These are phyloP conservation scores for Miscanthus sacchariflorus DNA, from an alignment of 202 grass and related monocot species.

Conservation along the genomic window DNA sequence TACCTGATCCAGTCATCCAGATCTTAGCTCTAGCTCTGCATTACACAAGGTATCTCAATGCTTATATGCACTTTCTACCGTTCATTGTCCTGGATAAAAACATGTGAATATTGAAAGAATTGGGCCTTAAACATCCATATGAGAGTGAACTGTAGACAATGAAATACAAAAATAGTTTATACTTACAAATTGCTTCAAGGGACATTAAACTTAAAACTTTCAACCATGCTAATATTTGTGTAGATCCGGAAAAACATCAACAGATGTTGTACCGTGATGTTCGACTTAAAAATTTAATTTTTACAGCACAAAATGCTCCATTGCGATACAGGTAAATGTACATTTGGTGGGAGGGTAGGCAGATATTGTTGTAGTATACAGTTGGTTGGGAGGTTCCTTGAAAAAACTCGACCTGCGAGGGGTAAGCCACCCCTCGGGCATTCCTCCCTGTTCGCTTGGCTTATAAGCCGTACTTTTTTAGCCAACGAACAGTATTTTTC, in stretches of 20 bases:
- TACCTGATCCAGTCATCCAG: constrained; percentile 20
- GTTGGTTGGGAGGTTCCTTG: not conserved
- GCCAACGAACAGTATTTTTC: too few species aligned
- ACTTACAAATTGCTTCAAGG: constrained; percentile 10
- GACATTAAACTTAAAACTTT: not conserved
- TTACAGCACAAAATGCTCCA: constrained; percentile 4
- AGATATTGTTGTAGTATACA: not conserved
- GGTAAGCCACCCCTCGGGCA: too few species aligned
- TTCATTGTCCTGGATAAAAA: not conserved
- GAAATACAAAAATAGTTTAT: not conserved
- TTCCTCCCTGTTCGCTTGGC: too few species aligned
- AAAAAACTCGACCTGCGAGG: too few species aligned
- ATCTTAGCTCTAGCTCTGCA: constrained; percentile 16
- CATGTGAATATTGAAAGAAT: not conserved
- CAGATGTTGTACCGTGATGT: not conserved
- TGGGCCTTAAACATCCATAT: not conserved
- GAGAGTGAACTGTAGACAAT: constrained; percentile 26
- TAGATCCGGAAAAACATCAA: not conserved
- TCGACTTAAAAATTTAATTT: not conserved
- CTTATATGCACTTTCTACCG: not conserved
- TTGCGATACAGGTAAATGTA: not conserved
- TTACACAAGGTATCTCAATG: not conserved
- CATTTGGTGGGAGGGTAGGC: not conserved
- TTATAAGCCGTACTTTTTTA: too few species aligned
- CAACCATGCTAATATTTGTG: not conserved